Conservation (phyloP, 2,329 filamentous ascomycete genomes). For the Aaosphaeria pasadenensis region DNA sequence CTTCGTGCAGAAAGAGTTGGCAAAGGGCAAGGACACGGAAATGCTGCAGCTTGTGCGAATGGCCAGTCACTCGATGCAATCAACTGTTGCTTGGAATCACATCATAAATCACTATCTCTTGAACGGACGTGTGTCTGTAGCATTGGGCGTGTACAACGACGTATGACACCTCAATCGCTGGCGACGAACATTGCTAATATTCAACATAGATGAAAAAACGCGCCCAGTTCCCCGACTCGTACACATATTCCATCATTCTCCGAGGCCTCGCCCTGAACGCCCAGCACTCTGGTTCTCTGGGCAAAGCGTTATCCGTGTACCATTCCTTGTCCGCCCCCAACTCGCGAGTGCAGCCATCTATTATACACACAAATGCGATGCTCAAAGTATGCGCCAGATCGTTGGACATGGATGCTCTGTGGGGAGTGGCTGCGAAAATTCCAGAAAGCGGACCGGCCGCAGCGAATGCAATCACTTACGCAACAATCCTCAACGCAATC, state of each 20-base stretch:
- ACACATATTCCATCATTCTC: slow-evolving; percentile 83
- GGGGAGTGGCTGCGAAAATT: slow-evolving; percentile 70
- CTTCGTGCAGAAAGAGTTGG: slow-evolving; percentile 62
- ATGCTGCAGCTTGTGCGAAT: slow-evolving; percentile 66
- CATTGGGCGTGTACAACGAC: slow-evolving; percentile 86
- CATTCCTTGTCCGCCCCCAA: slow-evolving; percentile 66
- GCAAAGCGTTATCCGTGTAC: slow-evolving; percentile 73
- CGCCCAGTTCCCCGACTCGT: slow-evolving; percentile 71
- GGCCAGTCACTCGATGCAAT: slow-evolving; percentile 63
- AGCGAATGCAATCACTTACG: slow-evolving; percentile 73
- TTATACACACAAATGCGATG: slow-evolving; percentile 85
- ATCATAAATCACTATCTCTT: slow-evolving; percentile 70
- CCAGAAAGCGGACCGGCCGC: slow-evolving; percentile 61
- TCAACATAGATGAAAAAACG: slow-evolving; percentile 83
- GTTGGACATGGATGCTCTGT: slow-evolving; percentile 74
- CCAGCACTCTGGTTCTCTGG: slow-evolving; percentile 58
- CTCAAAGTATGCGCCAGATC: slow-evolving; percentile 75
- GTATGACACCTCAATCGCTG: slow-evolving; percentile 41
- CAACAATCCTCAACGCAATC: slow-evolving; percentile 77
- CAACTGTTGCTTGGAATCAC: slow-evolving; percentile 83
- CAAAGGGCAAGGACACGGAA: slow-evolving; percentile 59
- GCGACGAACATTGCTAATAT: slow-evolving; percentile 9
- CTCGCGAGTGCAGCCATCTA: slow-evolving; percentile 65
- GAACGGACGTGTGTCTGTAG: slow-evolving; percentile 58
- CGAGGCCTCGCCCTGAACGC: slow-evolving; percentile 65